phyloP scores from a whole-genome alignment of 495 filamentous ascomycete genomes.

The Margaritispora aquatica region DNA sequence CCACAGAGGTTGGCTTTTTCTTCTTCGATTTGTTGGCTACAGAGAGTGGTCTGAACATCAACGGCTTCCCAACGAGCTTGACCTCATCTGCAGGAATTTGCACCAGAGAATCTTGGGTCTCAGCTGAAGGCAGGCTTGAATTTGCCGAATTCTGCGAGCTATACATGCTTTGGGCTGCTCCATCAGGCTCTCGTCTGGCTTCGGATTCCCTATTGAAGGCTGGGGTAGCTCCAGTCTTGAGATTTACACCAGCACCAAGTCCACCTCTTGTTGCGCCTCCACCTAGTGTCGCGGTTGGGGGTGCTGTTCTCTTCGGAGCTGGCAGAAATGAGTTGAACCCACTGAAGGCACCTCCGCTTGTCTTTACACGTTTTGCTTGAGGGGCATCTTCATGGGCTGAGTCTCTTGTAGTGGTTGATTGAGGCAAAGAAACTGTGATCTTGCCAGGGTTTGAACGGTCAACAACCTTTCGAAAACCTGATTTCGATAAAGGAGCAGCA shows the following conservation, averaged over 20 bases:
- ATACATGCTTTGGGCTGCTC: no score
- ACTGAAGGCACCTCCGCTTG: constrained; percentile 54
- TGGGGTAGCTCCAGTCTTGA: constrained; percentile 75
- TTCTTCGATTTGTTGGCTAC: constrained; percentile 65
- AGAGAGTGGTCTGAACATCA: constrained; percentile 85
- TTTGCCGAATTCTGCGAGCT: no score
- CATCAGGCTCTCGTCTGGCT: constrained; percentile 7
- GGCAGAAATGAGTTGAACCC: constrained; percentile 86
- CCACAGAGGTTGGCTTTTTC: constrained; percentile 40
- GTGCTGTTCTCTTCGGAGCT: constrained; percentile 61
- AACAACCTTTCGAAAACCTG: constrained; percentile 64
- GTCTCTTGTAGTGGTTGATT: constrained; percentile 28
- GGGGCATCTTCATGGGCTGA: constrained; percentile 48
- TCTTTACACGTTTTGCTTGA: constrained; percentile 63
- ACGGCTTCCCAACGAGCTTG: constrained; percentile 66
- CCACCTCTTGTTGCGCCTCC: constrained; percentile 18
- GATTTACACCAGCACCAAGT: constrained; percentile 45
- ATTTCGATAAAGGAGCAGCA: constrained; percentile 26
- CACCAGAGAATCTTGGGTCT: constrained; percentile 33
- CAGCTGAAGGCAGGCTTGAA: constrained; percentile 9
- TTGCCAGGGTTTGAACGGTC: constrained; percentile 75
- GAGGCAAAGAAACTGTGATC: constrained; percentile 70
- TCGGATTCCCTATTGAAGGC: constrained; percentile 60
- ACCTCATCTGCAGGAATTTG: constrained; percentile 50
- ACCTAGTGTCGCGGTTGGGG: constrained; percentile 32